Base-by-base conservation (phyloP, 1,139 yeast species). In the Zygoascus meyerae region DNA sequence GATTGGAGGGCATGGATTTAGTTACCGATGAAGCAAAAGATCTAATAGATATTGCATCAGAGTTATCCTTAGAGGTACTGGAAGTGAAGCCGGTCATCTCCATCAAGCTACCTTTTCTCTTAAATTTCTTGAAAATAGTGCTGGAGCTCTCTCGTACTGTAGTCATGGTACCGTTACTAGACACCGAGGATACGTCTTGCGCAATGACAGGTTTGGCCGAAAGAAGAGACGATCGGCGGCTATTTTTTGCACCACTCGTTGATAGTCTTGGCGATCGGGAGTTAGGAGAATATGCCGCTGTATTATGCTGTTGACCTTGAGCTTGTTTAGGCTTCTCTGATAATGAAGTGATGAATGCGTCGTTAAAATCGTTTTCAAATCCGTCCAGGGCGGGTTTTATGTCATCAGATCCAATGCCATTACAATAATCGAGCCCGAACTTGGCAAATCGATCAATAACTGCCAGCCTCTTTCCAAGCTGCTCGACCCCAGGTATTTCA, bases 301-400 rank as follows among this genome's bases (percentile, higher is more conserved):
- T 21, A 7, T 21, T 21, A 7, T 21, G 26, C 26, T 21, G 26
- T 21, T 21, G 26, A 7, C 26, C 26, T 5, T 4, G 7, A 21
- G 26, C 26, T 21, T 21, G 26, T 7, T 21, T 21, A 7, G 26
- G 26, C 26, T 21, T 21, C 7, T 21, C 26, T 21, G 26, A 21
- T 7, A 53, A 28, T 1, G 56, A 54, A 3, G 42, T 12, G 16
- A 40, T 46, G 28, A 57, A 57, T 5, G 56, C 52, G 4, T 51
- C 42, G 36, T 54, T 54, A 45, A 57, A 56, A 34, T 46, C 37
- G 15, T 45, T 46, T 34, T 57, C 61, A 18, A 56, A 45, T 10
- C 8, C 32, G 15, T 36, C 42, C 8, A 44, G 18, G 14, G 21
- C 21, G 2, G 44, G 29, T n/a, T 14, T 33, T 14, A 33, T 26